Percentiles rank a stretch among this genome's conserved stretches.
Conservation (phyloP, 2,329 filamentous ascomycete species). For the Diaporthe velutina region DNA sequence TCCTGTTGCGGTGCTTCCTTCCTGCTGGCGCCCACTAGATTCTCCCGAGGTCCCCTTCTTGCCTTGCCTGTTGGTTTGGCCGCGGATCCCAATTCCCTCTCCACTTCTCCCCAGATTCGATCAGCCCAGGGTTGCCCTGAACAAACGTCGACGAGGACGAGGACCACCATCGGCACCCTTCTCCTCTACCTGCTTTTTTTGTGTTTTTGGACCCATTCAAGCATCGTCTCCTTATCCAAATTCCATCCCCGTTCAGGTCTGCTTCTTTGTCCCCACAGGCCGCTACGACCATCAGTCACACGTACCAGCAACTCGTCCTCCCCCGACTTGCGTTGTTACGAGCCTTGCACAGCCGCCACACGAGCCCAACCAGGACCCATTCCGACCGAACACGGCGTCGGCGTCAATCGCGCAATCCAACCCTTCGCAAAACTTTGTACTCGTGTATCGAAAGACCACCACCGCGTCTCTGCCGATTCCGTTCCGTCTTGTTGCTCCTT, state of each 20-base stretch:
- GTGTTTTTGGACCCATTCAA: conserved; percentile 10
- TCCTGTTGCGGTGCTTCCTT: conserved; percentile 26
- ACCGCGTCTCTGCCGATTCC: too few relatives aligned
- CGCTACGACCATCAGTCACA: neutral
- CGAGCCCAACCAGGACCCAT: conserved; percentile 18
- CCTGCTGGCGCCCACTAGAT: neutral
- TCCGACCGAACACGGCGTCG: neutral
- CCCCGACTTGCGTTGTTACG: conserved; percentile 23
- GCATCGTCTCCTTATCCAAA: conserved; percentile 11
- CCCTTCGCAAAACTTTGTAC: neutral
- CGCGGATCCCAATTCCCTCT: conserved; percentile 33
- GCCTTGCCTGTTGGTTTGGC: neutral
- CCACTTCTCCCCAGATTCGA: conserved; percentile 21
- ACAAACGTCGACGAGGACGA: conserved; percentile 23
- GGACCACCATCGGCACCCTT: neutral
- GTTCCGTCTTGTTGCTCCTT: neutral
- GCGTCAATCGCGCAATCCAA: neutral
- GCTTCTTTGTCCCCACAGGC: conserved; percentile 10
- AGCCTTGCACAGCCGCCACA: conserved; percentile 34
- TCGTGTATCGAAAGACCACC: neutral
- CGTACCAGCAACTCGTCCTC: conserved; percentile 2
- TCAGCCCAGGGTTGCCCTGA: conserved; percentile 15
- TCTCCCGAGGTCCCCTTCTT: conserved; percentile 11
- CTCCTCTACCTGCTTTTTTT: conserved; percentile 12
- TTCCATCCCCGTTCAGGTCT: conserved; percentile 17